Evolutionary conservation across 768 basidiomycete genomes (phyloP).

Genomic region (Mycena galopus): DNA sequence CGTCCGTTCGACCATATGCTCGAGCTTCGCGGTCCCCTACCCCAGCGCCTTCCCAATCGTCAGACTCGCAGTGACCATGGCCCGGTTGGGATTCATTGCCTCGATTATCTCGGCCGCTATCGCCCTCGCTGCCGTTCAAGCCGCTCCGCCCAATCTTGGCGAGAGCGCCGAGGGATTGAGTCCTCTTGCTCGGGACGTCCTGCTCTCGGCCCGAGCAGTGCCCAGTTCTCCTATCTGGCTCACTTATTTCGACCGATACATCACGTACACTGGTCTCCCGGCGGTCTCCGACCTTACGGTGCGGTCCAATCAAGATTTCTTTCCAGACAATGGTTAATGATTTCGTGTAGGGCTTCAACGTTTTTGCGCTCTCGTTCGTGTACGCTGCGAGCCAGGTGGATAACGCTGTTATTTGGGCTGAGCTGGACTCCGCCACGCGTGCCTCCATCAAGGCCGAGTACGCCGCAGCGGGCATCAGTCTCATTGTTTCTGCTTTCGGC

Average conservation of each 20-base stretch:
- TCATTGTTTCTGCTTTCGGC: conserved; percentile 77
- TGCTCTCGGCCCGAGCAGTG: conserved; percentile 27
- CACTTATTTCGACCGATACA: conserved; percentile 32
- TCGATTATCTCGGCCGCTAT: conserved; percentile 31
- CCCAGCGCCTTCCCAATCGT: conserved; percentile 8
- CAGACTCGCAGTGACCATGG: conserved; percentile 12
- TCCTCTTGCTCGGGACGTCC: conserved; percentile 25
- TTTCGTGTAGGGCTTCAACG: conserved; percentile 31
- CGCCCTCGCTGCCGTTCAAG: conserved; percentile 14
- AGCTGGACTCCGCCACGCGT: conserved; percentile 21
- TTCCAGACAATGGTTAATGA: conserved; percentile 15
- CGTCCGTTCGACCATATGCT: conserved; percentile 3
- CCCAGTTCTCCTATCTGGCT: conserved; percentile 23
- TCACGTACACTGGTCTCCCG: conserved; percentile 28
- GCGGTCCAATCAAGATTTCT: background rate
- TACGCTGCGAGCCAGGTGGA: conserved; percentile 19
- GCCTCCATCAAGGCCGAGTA: conserved; percentile 66
- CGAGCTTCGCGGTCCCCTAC: conserved; percentile 15
- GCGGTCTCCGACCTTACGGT: conserved; percentile 12
- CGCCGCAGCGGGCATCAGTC: conserved; percentile 67
- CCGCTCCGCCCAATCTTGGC: conserved; percentile 21
- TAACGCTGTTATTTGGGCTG: conserved; percentile 27
- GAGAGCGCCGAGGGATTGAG: conserved; percentile 25
- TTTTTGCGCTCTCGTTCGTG: conserved; percentile 32
- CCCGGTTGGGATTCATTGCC: conserved; percentile 32